A percentile compares a stretch with the other conserved stretches of the same genome.
Conservation (phyloP, 2,329 filamentous ascomycete genomes). For the Magnaporthiopsis poae region DNA sequence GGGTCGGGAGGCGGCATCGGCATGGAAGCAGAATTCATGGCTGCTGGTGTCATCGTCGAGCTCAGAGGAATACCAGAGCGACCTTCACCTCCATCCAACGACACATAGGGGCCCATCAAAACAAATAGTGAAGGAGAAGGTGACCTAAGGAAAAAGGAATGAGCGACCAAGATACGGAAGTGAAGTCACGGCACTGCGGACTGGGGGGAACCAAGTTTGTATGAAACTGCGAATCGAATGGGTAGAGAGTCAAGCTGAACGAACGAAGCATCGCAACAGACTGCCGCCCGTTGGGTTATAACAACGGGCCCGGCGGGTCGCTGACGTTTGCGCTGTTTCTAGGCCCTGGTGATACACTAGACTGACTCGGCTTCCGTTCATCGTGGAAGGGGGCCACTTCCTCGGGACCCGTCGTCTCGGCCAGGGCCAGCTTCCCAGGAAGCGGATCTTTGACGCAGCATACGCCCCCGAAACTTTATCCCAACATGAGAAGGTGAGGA, state of each 20-base stretch:
- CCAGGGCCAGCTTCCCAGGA: not conserved
- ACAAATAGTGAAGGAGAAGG: no score
- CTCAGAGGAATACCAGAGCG: not conserved
- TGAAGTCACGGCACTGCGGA: not conserved
- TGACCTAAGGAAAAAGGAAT: not conserved
- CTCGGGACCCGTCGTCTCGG: not conserved
- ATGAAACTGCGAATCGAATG: not conserved
- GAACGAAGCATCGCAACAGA: not conserved
- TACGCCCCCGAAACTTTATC: not conserved
- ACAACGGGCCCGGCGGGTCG: not conserved
- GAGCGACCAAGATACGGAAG: not conserved
- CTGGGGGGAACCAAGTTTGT: not conserved
- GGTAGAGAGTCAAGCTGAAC: not conserved
- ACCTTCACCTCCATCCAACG: not conserved
- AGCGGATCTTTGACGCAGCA: not conserved
- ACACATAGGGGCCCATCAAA: not conserved
- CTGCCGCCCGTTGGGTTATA: not conserved
- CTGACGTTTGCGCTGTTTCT: not conserved
- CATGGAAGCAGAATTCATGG: not conserved
- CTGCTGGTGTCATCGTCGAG: not conserved
- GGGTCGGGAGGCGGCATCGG: not conserved
- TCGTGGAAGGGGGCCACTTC: not conserved
- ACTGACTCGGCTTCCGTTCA: not conserved
- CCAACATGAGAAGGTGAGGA: not conserved
- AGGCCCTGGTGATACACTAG: not conserved